Evolutionary conservation across 495 filamentous ascomycete species (phyloP), one percentile per base, ranked within the genome.

Genomic region (Penicillium roqueforti): DNA sequence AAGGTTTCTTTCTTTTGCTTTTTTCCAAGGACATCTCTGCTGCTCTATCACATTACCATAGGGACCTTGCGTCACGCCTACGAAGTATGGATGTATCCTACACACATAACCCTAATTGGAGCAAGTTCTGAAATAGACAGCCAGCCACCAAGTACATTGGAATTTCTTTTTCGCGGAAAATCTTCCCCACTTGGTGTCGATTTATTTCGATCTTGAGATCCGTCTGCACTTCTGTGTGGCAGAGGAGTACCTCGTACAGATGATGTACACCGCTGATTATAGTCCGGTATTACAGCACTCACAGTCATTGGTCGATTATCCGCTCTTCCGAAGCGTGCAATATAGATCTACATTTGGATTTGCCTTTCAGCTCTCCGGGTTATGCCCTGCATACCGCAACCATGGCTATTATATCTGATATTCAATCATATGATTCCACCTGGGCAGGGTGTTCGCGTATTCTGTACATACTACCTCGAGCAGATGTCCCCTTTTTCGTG

Each of bases 181-280:
- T 26, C n/a, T 13, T 16, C 44, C 54, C 46, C 54, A 43, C 53
- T 43, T 44, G 31, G 28, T 11, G 42, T 28, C 53, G 51, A 34
- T 51, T 53, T 45, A 34, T 50, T 47, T 56, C 60, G 52, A 63
- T 63, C 54, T 62, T 51, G 19, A 38, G 45, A 59, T 61, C 55
- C 47, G 2, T 16, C 16, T 36, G 14, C 32, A 16, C 6, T 16
- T 16, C 14, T 7, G 28, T 31, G 10, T 2, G 2, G 8, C 1
- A 10, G 10, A 31, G 20, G 41, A 10, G 23, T 26, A 16, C 42
- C 6, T 10, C 14, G 42, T 44, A 44, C 25, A 25, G 23, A 50
- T 9, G 1, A n/a, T 29, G 19, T 59, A 62, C 60, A 66, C 63
- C 63, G 63, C 63, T 36, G 18, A n/a, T 31, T 32, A 19, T 51